Conservation (phyloP, 495 filamentous ascomycete genomes). For the Chaetomium cochliodes region DNA sequence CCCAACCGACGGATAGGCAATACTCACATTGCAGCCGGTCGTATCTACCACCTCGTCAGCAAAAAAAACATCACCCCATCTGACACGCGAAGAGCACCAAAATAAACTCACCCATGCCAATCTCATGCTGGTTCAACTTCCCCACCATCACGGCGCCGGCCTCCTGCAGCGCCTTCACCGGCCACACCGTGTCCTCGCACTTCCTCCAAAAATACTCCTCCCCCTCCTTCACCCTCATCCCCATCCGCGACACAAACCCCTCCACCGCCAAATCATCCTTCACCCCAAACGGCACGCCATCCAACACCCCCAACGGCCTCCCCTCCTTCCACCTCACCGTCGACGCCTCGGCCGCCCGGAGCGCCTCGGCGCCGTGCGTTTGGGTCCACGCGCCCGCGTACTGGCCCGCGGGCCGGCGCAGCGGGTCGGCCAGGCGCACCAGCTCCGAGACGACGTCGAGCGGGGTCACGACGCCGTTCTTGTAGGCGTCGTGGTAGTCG, state of each 20-base stretch:
- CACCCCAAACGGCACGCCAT: slow-evolving; percentile 82
- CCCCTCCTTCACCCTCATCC: slow-evolving; percentile 43
- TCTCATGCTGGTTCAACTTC: slow-evolving; percentile 89
- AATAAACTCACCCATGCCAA: slow-evolving; percentile 53
- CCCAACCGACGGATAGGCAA: not conserved
- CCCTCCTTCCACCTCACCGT: slow-evolving; percentile 67
- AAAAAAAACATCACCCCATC: no score
- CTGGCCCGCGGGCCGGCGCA: slow-evolving; percentile 43
- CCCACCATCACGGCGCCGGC: slow-evolving; percentile 80
- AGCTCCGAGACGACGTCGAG: slow-evolving; percentile 65
- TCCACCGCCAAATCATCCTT: slow-evolving; percentile 82
- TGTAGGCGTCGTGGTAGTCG: slow-evolving; percentile 77
- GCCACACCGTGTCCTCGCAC: slow-evolving; percentile 56
- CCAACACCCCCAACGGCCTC: slow-evolving; percentile 62
- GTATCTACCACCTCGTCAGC: slow-evolving; percentile 32
- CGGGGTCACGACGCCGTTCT: slow-evolving; percentile 66
- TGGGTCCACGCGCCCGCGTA: slow-evolving; percentile 67
- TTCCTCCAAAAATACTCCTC: slow-evolving; percentile 39
- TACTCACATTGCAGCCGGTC: slow-evolving; percentile 42
- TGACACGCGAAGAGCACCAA: not conserved
- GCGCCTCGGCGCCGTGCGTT: slow-evolving; percentile 58
- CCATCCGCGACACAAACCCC: slow-evolving; percentile 67
- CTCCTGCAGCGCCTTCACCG: slow-evolving; percentile 70
- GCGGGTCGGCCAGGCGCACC: slow-evolving; percentile 63
- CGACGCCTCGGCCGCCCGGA: slow-evolving; percentile 66